Base-by-base conservation (phyloP, 768 basidiomycete species). In the Antrodiella citrinella region DNA sequence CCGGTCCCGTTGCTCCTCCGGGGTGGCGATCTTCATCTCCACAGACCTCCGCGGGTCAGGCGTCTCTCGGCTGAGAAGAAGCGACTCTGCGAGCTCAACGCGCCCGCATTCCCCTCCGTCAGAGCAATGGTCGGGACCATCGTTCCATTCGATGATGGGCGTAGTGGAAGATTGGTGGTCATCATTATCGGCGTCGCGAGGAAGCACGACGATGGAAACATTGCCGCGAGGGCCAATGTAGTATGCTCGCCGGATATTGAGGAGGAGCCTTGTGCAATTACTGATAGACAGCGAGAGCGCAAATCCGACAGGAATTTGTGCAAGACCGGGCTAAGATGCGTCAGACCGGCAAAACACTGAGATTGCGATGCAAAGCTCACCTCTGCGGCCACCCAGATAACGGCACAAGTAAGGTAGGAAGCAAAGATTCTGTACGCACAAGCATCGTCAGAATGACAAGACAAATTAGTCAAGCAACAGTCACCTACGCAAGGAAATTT, bases 201-300 rank as follows among this genome's bases (percentile, higher is more conserved):
- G 46, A 49, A 47, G 7, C 7, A 35, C 7, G 7, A 35, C 30
- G 7, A 35, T 15, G 7, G 30, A 7, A 7, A 35, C 30, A 35
- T 35, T 18, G 7, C 41, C 54, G 26, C 47, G 20, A 20, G 21
- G 45, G 45, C 52, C 59, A 12, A 54, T 42, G 52, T 62, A 66
- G 55, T 66, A 66, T 22, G 59, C 62, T 38, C 59, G 57, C 12
- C 65, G 59, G 49, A 66, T 64, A 48, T 64, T 66, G 44, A 66
- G 59, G 18, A 65, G 56, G 18, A 65, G 59, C 3, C 64, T 60
- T 0, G 64, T 62, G 51, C 63, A 62, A 50, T 61, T 64, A 18
- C 60, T 66, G 49, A 65, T 54, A 22, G 62, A 61, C 30, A 66
- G 59, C 3, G 60, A 48, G 18, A 66, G 56, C 25, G 57, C 64